Percentiles rank a stretch among this genome's conserved stretches.
phyloP scores from a whole-genome alignment of 257 asterid genomes.

The Dorcoceras hygrometricum region DNA sequence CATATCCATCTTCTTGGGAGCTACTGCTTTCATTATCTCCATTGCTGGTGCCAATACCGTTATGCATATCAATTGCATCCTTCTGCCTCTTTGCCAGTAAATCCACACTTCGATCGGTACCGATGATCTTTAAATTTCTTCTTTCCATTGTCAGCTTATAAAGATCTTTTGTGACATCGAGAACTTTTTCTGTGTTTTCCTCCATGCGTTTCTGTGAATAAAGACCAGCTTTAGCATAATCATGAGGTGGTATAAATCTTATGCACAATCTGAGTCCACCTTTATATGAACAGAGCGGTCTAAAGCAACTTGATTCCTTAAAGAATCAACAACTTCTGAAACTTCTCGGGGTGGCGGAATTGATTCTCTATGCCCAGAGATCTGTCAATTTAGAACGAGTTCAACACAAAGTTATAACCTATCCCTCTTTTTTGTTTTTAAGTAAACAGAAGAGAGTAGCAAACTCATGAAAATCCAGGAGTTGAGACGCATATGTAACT shows the following conservation, averaged over 20 bases:
- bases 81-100: slow-evolving; percentile 84
- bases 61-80: slow-evolving; percentile 81
- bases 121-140: slow-evolving; percentile 42
- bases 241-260: slow-evolving; percentile 24
- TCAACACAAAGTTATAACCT: slow-evolving; percentile 19
- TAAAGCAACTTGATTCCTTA: slow-evolving; percentile 55
- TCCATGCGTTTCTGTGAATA: slow-evolving; percentile 57
- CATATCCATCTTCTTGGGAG: slow-evolving; percentile 82
- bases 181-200: slow-evolving; percentile 59
- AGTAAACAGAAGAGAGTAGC: slow-evolving; percentile 2
- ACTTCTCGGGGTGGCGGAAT: slow-evolving; percentile 42
- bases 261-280: slow-evolving; percentile 43
- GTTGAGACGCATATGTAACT: slow-evolving; percentile 1
- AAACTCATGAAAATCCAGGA: slow-evolving; percentile 13
- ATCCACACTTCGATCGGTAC: slow-evolving; percentile 50
- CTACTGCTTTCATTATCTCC: slow-evolving; percentile 67
- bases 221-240: slow-evolving; percentile 23
- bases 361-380: slow-evolving; percentile 37
- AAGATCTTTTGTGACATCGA: slow-evolving; percentile 45
- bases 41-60: slow-evolving; percentile 57
- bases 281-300: slow-evolving; percentile 55
- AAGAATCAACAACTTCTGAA: slow-evolving; percentile 48
- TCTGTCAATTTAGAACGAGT: slow-evolving; percentile 41
- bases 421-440: neutral
- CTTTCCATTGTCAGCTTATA: slow-evolving; percentile 59